Evolutionary conservation across 371 early-diverging fungal genomes (phyloP).

Genomic region (Lichtheimia ornata): DNA sequence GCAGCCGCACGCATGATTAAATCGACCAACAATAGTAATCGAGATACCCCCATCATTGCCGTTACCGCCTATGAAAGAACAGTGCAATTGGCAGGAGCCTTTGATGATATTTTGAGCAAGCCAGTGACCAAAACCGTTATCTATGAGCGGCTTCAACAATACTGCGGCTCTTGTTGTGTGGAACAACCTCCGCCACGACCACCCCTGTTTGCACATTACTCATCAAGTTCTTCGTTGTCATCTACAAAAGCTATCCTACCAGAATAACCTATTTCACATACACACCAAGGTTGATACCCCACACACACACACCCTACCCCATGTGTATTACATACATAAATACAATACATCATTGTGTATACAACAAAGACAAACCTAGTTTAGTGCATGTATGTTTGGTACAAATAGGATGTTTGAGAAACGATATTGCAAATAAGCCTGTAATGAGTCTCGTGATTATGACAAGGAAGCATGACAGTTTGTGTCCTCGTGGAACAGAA

Average conservation of each 20-base stretch:
- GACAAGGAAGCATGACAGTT: too few species aligned
- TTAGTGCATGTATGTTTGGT: too few species aligned
- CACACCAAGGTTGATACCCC: not conserved
- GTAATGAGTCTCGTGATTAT: too few species aligned
- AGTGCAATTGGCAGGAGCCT: slow-evolving; percentile 54
- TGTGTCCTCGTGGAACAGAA: too few species aligned
- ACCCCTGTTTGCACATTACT: slow-evolving; percentile 14
- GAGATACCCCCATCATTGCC: slow-evolving; percentile 72
- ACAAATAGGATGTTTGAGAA: too few species aligned
- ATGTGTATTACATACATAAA: not conserved
- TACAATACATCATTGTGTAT: not conserved
- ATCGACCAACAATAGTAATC: slow-evolving; percentile 83
- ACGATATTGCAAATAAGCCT: too few species aligned
- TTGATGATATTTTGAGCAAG: slow-evolving; percentile 76
- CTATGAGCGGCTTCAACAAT: slow-evolving; percentile 45
- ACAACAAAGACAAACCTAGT: too few species aligned
- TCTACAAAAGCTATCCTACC: not conserved
- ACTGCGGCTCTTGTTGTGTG: slow-evolving; percentile 23
- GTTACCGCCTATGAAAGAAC: slow-evolving; percentile 73
- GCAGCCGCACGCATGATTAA: slow-evolving; percentile 93
- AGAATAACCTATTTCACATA: not conserved
- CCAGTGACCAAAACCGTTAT: slow-evolving; percentile 72
- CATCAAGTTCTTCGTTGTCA: slow-evolving; percentile 13
- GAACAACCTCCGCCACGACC: slow-evolving; percentile 5
- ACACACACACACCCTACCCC: not conserved